phyloP scores from a whole-genome alignment of 2,329 filamentous ascomycete genomes.

The Xylariaceae sp. region DNA sequence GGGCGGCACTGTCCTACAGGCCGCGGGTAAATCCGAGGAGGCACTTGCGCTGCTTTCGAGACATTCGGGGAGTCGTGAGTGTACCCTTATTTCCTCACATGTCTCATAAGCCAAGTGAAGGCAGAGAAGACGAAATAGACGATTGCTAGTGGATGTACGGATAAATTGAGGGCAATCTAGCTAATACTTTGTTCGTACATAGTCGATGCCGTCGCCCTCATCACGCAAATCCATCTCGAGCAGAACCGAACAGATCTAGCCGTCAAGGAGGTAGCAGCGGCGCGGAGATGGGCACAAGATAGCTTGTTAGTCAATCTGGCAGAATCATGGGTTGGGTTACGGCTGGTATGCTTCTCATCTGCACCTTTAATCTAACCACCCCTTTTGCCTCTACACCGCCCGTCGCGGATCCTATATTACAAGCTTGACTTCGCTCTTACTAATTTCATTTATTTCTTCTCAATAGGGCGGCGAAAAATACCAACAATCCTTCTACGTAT shows the following conservation, averaged over 20 bases:
- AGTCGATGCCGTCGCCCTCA: constrained; percentile 81
- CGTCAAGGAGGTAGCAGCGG: constrained; percentile 83
- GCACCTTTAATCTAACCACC: not conserved
- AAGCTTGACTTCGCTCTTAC: too few species aligned
- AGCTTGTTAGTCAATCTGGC: constrained; percentile 91
- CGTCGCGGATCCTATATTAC: not conserved
- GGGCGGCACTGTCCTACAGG: constrained; percentile 81
- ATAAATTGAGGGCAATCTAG: not conserved
- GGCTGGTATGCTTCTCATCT: constrained; percentile 66
- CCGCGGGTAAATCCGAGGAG: constrained; percentile 81
- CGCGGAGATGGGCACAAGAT: constrained; percentile 93
- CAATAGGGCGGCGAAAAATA: constrained; percentile 88
- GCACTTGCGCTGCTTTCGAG: constrained; percentile 79
- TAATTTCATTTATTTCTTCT: constrained; percentile 10
- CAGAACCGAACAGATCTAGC: constrained; percentile 93
- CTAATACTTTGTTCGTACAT: constrained; percentile 6
- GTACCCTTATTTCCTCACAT: not conserved
- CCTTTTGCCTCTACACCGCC: not conserved
- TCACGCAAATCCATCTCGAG: constrained; percentile 88
- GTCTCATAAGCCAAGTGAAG: not conserved
- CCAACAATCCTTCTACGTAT: constrained; percentile 96
- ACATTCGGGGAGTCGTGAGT: constrained; percentile 85
- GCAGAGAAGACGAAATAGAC: not conserved
- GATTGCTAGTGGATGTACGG: too few species aligned
- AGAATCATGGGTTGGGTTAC: constrained; percentile 91